Conservation (phyloP, 805 yeast genomes). For the Aciculoconidium aculeatum region DNA sequence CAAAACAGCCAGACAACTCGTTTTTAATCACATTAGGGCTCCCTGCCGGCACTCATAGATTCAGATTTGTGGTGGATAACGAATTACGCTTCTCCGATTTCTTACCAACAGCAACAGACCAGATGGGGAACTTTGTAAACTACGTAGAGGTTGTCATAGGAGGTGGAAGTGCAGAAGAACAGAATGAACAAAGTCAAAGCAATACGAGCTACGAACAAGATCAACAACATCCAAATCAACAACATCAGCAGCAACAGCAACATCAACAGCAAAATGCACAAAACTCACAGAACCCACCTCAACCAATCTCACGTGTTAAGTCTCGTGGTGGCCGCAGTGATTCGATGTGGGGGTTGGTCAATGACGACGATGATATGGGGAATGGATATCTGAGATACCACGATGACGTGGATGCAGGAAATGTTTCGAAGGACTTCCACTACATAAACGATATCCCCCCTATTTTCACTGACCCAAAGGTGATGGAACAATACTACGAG, state of each 20-base stretch:
- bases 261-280: slow-evolving; percentile 3
- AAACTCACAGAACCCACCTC: no score
- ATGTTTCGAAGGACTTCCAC: slow-evolving; percentile 17
- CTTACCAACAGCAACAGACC: slow-evolving; percentile 95
- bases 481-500: slow-evolving; percentile 79
- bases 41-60: slow-evolving; percentile 89
- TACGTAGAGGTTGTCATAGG: slow-evolving; percentile 70
- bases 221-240: slow-evolving; percentile 16
- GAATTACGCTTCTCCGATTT: slow-evolving; percentile 84
- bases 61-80: slow-evolving; percentile 90
- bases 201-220: no score
- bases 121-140: slow-evolving; percentile 92
- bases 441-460: slow-evolving; percentile 74
- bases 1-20: slow-evolving; percentile 45
- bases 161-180: slow-evolving; percentile 26
- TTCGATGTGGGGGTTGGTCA: slow-evolving; percentile 57
- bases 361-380: slow-evolving; percentile 79
- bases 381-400: slow-evolving; percentile 73
- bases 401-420: slow-evolving; percentile 37
- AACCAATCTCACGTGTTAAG: no score
- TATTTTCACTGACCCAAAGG: slow-evolving; percentile 77
- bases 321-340: slow-evolving; percentile 40
- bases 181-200: slow-evolving; percentile 12
- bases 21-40: slow-evolving; percentile 68
- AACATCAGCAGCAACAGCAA: slow-evolving; percentile 8